Conservation (phyloP, 192 early-diverging fungal species). For the Backusella luteola region DNA sequence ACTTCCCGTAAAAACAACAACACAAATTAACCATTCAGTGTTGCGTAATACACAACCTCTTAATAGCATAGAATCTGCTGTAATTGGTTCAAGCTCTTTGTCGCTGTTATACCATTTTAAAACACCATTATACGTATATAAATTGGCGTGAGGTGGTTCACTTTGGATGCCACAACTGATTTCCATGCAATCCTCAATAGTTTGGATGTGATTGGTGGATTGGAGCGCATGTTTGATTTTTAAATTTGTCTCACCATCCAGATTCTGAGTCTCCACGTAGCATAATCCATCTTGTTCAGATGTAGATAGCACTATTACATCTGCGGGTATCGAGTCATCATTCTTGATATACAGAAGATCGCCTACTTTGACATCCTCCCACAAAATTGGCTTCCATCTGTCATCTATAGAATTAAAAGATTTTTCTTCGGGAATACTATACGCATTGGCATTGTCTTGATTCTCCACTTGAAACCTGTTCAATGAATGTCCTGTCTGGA, state of each 20-base stretch:
- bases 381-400: constrained; percentile 43
- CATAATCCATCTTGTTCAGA: constrained; percentile 63
- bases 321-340: constrained; percentile 60
- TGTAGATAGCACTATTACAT: constrained; percentile 62
- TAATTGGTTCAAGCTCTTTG: constrained; percentile 40
- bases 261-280: constrained; percentile 75
- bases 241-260: constrained; percentile 81
- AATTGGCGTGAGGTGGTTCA: constrained; percentile 58
- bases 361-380: constrained; percentile 61
- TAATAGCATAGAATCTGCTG: constrained; percentile 66
- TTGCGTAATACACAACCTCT: constrained; percentile 72
- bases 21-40: constrained; percentile 71
- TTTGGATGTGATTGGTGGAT: constrained; percentile 45
- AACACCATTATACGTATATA: constrained; percentile 63
- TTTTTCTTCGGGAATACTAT: background rate
- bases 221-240: constrained; percentile 61
- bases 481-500: background rate
- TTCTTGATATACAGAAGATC: constrained; percentile 57
- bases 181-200: constrained; percentile 51
- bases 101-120: constrained; percentile 33
- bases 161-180: constrained; percentile 47
- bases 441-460: background rate
- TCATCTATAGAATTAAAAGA: constrained; percentile 8
- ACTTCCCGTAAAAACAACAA: constrained; percentile 68
- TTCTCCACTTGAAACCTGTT: constrained; percentile 3